These are phyloP conservation scores for Penicillium sp. DNA, from an alignment of 2,329 filamentous ascomycete genomes.

Conservation along the genomic window DNA sequence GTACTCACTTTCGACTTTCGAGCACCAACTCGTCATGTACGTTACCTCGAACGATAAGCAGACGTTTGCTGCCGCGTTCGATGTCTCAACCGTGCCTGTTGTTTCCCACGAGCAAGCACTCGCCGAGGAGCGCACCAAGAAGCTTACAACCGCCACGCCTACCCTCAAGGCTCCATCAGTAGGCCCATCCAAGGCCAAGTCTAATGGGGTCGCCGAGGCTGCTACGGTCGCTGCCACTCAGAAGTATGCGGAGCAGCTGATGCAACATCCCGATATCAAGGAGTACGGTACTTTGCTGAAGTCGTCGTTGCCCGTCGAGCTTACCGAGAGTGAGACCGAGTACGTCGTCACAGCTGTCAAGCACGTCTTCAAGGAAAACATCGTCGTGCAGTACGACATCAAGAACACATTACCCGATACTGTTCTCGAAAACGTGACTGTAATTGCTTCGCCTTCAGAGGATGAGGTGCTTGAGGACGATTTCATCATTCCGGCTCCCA, in stretches of 20 bases:
- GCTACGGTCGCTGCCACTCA: slow-evolving; percentile 74
- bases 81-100: slow-evolving; percentile 82
- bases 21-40: slow-evolving; percentile 96
- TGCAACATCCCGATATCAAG: slow-evolving; percentile 84
- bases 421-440: slow-evolving; percentile 80
- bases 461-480: slow-evolving; percentile 73
- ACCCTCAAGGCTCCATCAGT: slow-evolving; percentile 89
- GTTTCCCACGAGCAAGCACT: slow-evolving; percentile 94
- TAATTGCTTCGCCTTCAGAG: slow-evolving; percentile 71
- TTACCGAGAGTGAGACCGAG: slow-evolving; percentile 95
- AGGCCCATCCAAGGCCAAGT: slow-evolving; percentile 65
- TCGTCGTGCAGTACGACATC: slow-evolving; percentile 93
- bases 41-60: slow-evolving; percentile 87
- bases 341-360: slow-evolving; percentile 93
- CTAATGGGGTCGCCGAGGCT: slow-evolving; percentile 65
- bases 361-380: slow-evolving; percentile 95
- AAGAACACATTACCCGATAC: slow-evolving; percentile 95
- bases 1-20: slow-evolving; percentile 89
- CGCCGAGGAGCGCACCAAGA: slow-evolving; percentile 93
- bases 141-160: slow-evolving; percentile 85
- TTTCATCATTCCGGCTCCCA: slow-evolving; percentile 85
- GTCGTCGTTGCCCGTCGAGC: slow-evolving; percentile 75
- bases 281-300: slow-evolving; percentile 88
- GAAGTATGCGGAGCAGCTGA: slow-evolving; percentile 80
- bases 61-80: slow-evolving; percentile 79